A percentile compares a stretch with the other conserved stretches of the same genome.
These are phyloP conservation scores for Colletotrichum sp. DNA, from an alignment of 2,329 filamentous ascomycete genomes.

Conservation along the genomic window DNA sequence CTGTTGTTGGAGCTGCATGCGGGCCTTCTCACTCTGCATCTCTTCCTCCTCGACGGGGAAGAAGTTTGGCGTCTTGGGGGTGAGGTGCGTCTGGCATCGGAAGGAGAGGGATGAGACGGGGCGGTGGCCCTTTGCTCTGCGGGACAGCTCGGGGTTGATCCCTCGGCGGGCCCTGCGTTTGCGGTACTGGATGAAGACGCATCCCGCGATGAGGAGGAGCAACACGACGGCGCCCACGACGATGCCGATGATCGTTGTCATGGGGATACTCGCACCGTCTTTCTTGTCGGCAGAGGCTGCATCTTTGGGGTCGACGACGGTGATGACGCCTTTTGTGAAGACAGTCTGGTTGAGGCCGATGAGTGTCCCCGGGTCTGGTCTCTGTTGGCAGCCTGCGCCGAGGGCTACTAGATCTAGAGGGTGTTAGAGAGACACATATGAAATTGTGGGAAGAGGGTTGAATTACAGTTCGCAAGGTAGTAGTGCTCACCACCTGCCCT, in stretches of 20 bases:
- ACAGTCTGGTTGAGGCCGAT: slow-evolving; percentile 50
- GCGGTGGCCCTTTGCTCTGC: slow-evolving; percentile 29
- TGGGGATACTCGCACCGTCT: slow-evolving; percentile 31
- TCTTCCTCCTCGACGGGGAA: slow-evolving; percentile 36
- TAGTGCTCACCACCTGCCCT: slow-evolving; percentile 42
- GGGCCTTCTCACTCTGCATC: slow-evolving; percentile 21
- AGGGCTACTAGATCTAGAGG: slow-evolving; percentile 54
- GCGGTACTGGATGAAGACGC: slow-evolving; percentile 49
- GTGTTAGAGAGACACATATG: not conserved
- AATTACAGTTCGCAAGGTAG: slow-evolving; percentile 56
- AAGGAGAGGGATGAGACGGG: slow-evolving; percentile 55
- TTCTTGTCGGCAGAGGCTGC: slow-evolving; percentile 10
- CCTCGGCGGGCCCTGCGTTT: slow-evolving; percentile 42
- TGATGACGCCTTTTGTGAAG: slow-evolving; percentile 39
- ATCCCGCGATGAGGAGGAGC: slow-evolving; percentile 40
- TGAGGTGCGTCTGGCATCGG: slow-evolving; percentile 52
- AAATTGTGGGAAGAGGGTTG: not conserved
- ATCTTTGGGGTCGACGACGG: slow-evolving; percentile 35
- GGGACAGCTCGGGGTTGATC: slow-evolving; percentile 28
- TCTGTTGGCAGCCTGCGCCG: slow-evolving; percentile 55
- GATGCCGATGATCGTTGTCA: slow-evolving; percentile 48
- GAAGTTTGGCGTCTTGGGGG: slow-evolving; percentile 42
- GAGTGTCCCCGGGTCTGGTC: slow-evolving; percentile 38
- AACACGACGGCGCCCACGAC: slow-evolving; percentile 42
- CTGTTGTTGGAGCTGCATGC: slow-evolving; percentile 17